These are phyloP conservation scores for Micromonas pusilla DNA, from an alignment of 139 green algal genomes.

Conservation along the genomic window DNA sequence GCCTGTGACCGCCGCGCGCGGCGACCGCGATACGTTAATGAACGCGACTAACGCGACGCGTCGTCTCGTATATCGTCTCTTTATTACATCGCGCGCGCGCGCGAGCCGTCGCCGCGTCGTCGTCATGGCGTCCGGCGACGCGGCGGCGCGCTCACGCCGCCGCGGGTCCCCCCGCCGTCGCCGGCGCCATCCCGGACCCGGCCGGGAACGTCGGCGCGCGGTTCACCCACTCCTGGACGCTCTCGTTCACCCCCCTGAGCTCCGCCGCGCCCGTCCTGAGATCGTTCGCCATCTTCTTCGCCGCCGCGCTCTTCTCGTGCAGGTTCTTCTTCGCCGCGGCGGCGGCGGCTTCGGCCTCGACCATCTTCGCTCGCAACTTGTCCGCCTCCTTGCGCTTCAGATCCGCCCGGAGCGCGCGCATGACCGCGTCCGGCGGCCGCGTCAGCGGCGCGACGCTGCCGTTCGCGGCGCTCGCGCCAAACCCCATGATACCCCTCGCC, in stretches of 20 bases:
- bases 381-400: neutral
- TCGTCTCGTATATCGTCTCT: no score
- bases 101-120: no score
- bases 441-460: neutral
- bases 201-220: neutral
- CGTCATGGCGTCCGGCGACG: no score
- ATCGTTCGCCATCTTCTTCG: neutral
- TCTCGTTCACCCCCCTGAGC: neutral
- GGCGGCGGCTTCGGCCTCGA: neutral
- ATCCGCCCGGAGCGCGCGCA: neutral
- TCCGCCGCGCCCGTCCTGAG: neutral
- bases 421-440: conserved; percentile 1
- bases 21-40: no score
- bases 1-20: no score
- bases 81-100: no score
- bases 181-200: neutral
- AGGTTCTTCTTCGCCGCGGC: neutral
- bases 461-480: neutral
- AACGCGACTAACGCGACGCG: no score
- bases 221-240: neutral
- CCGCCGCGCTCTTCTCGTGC: conserved; percentile 3
- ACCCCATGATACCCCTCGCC: neutral
- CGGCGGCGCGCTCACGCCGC: neutral
- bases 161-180: neutral
- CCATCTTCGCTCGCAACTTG: neutral